These are phyloP conservation scores for Plasmodium blacklocki DNA, from an alignment of 169 alveolate genomes.

Conservation along the genomic window DNA sequence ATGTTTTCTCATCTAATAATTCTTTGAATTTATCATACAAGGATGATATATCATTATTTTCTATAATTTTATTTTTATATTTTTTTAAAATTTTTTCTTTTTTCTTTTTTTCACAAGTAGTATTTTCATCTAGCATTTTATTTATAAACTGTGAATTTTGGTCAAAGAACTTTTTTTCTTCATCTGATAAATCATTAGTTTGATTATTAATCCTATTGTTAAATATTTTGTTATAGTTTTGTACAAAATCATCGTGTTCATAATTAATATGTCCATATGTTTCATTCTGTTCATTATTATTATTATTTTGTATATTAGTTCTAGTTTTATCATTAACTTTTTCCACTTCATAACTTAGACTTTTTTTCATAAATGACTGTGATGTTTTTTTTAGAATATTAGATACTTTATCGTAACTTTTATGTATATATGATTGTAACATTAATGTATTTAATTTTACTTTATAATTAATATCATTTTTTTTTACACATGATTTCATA, in stretches of 20 bases:
- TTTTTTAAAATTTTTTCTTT: constrained; percentile 17
- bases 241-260: too few relatives aligned
- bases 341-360: neutral
- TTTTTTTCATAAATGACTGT: constrained; percentile 6
- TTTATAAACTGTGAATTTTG: neutral
- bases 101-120: neutral
- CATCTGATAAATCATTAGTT: neutral
- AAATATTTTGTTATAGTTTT: too few relatives aligned
- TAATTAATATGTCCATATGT: too few relatives aligned
- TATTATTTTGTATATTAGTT: neutral
- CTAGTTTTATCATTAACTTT: neutral
- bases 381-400: constrained; percentile 37
- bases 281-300: neutral
- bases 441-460: constrained; percentile 6
- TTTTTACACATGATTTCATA: neutral
- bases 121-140: constrained; percentile 11
- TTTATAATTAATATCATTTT: constrained; percentile 19
- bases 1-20: constrained; percentile 33
- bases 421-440: constrained; percentile 24
- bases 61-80: constrained; percentile 10
- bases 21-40: constrained; percentile 17
- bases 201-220: neutral
- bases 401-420: constrained; percentile 58
- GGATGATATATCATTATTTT: constrained; percentile 13
- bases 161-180: constrained; percentile 5